Conservation (phyloP, 257 asterid genomes). For the Fraxinus americana region DNA sequence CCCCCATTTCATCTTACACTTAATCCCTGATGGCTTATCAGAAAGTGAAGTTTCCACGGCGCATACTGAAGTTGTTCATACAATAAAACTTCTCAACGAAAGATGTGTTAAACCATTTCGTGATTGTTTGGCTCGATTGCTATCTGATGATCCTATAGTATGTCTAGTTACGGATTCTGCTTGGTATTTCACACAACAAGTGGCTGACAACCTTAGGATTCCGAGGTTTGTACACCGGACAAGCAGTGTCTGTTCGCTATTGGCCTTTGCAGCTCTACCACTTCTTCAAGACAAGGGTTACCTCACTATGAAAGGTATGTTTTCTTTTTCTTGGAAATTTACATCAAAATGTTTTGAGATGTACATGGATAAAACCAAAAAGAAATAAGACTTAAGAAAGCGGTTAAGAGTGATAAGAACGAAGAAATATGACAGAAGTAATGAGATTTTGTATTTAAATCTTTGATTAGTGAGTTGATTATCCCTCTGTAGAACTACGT, state of each 20-base stretch:
- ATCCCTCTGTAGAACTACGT: not conserved
- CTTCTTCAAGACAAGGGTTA: slow-evolving; percentile 26
- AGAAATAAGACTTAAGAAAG: not conserved
- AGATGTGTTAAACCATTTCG: slow-evolving; percentile 23
- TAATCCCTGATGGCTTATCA: slow-evolving; percentile 44
- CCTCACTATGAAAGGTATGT: slow-evolving; percentile 24
- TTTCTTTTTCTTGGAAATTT: not conserved
- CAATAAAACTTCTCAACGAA: not conserved
- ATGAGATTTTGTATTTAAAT: too few species aligned
- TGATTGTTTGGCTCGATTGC: slow-evolving; percentile 19
- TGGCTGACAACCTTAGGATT: slow-evolving; percentile 33
- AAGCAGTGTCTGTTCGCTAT: slow-evolving; percentile 24
- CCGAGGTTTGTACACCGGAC: slow-evolving; percentile 45
- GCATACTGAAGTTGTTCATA: too few species aligned
- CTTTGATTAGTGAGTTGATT: not conserved
- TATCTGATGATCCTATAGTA: slow-evolving; percentile 19
- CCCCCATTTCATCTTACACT: slow-evolving; percentile 44
- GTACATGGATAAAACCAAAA: not conserved
- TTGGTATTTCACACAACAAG: slow-evolving; percentile 21
- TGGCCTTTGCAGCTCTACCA: slow-evolving; percentile 30
- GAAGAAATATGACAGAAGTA: too few species aligned
- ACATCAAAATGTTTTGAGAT: not conserved
- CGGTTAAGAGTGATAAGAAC: not conserved
- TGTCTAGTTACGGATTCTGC: slow-evolving; percentile 32
- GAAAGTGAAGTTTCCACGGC: not conserved